These are phyloP conservation scores for Eimeria necatrix DNA, from an alignment of 169 alveolate species.

Conservation along the genomic window DNA sequence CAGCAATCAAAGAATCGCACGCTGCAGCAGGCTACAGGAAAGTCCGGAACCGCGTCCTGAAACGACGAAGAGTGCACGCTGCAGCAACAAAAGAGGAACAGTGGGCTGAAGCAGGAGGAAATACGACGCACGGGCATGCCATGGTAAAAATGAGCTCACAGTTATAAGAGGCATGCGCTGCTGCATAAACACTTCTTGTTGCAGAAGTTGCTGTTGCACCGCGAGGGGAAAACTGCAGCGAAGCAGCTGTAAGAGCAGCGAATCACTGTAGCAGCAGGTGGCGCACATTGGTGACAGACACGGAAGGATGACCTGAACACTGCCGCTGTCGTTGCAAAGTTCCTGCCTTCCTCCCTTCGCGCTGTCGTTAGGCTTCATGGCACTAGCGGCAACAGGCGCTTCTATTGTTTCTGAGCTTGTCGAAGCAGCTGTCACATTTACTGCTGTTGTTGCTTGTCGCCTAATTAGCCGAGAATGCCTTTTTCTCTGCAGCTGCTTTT, in stretches of 20 bases:
- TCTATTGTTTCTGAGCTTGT: not conserved
- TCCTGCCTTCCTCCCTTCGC: not conserved
- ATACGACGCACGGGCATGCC: not conserved
- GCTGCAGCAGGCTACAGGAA: not conserved
- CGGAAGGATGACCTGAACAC: conserved; percentile 20
- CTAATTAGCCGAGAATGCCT: not conserved
- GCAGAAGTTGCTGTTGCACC: conserved; percentile 68
- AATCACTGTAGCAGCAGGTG: conserved; percentile 15
- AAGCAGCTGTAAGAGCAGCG: conserved; percentile 31
- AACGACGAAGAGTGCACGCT: not conserved
- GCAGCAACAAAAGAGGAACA: not conserved
- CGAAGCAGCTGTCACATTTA: not conserved
- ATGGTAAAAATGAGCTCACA: not conserved
- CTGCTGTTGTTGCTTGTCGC: conserved; percentile 70
- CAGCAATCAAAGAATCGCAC: not conserved
- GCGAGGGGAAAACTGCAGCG: conserved; percentile 68
- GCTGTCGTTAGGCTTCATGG: not conserved
- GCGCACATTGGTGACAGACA: conserved; percentile 59
- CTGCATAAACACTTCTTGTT: conserved; percentile 63
- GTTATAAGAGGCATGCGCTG: conserved; percentile 59
- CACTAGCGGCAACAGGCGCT: not conserved
- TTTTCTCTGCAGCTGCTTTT: conserved; percentile 71
- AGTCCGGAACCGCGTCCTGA: not conserved
- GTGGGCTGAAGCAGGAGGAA: not conserved
- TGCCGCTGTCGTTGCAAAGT: not conserved